These are phyloP conservation scores for Neofusicoccum sp. DNA, from an alignment of 2,329 filamentous ascomycete genomes.

Conservation along the genomic window DNA sequence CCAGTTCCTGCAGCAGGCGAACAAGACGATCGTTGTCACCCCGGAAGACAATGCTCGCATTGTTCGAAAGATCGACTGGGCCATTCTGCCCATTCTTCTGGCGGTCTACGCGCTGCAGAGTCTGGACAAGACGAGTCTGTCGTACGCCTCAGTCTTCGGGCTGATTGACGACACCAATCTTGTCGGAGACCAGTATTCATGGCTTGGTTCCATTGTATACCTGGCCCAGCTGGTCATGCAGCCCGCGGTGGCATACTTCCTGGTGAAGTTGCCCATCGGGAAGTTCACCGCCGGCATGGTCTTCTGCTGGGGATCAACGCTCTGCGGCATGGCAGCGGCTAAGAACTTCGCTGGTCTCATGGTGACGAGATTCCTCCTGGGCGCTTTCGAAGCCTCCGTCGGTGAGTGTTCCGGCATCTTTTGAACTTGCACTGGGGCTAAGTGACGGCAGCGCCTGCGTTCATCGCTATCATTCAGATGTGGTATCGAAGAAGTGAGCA, in stretches of 20 bases:
- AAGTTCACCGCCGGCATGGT: slow-evolving; percentile 57
- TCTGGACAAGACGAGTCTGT: slow-evolving; percentile 61
- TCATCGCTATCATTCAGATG: slow-evolving; percentile 55
- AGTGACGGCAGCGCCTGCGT: slow-evolving; percentile 27
- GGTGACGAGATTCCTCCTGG: slow-evolving; percentile 62
- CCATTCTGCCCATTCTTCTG: slow-evolving; percentile 55
- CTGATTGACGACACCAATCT: slow-evolving; percentile 59
- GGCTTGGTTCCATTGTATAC: slow-evolving; percentile 53
- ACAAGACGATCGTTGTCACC: slow-evolving; percentile 49
- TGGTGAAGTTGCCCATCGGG: slow-evolving; percentile 60
- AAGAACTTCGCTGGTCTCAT: slow-evolving; percentile 48
- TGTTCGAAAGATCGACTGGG: slow-evolving; percentile 48
- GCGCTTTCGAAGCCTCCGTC: slow-evolving; percentile 64
- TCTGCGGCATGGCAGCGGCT: slow-evolving; percentile 31
- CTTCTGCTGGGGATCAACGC: slow-evolving; percentile 47
- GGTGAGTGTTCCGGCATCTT: slow-evolving; percentile 41
- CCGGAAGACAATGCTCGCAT: slow-evolving; percentile 47
- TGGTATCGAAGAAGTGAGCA: slow-evolving; percentile 62
- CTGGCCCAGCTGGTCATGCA: slow-evolving; percentile 55
- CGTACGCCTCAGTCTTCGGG: slow-evolving; percentile 63
- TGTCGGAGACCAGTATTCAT: slow-evolving; percentile 54
- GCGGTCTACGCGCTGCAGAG: slow-evolving; percentile 63
- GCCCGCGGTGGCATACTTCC: slow-evolving; percentile 51
- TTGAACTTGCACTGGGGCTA: slow-evolving; percentile 37
- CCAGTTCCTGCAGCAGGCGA: slow-evolving; percentile 46